Conservation (phyloP, 345 rosid species). For the Camelina hispida region DNA sequence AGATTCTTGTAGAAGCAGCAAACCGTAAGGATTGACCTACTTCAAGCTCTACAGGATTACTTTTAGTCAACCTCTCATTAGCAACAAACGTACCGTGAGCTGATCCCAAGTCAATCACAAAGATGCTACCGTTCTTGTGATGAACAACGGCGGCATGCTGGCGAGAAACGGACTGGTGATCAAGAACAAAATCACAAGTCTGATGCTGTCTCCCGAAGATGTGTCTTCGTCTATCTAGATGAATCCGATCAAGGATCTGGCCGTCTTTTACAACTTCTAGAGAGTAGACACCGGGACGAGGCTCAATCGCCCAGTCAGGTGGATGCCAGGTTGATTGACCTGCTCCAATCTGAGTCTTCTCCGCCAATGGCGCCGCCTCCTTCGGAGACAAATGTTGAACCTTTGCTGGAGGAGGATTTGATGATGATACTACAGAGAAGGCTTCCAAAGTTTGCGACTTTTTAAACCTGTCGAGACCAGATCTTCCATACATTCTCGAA, state of each 20-base stretch:
- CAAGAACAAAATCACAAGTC: conserved; percentile 87
- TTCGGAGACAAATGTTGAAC: conserved; percentile 33
- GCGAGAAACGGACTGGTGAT: conserved; percentile 49
- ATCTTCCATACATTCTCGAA: conserved; percentile 80
- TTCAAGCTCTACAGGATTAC: conserved; percentile 86
- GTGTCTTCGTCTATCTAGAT: conserved; percentile 73
- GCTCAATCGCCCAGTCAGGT: conserved; percentile 94
- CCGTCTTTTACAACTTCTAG: conserved; percentile 92
- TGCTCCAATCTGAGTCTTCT: conserved; percentile 62
- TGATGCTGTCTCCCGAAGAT: conserved; percentile 89
- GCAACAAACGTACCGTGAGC: conserved; percentile 96
- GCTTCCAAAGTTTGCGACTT: conserved; percentile 92
- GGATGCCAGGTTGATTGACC: conserved; percentile 89
- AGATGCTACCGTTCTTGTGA: conserved; percentile 56
- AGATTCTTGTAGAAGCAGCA: conserved; percentile 91
- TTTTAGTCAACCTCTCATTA: conserved; percentile 78
- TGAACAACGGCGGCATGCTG: conserved; percentile 81
- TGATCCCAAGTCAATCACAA: conserved; percentile 88
- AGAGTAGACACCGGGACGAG: conserved; percentile 79
- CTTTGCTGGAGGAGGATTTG: conserved; percentile 56
- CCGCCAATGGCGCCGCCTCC: conserved; percentile 42
- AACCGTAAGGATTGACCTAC: conserved; percentile 82
- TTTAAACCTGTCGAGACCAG: conserved; percentile 87
- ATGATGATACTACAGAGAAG: conserved; percentile 66
- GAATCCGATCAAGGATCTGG: conserved; percentile 77